These are phyloP conservation scores for Podaxis carcinomalis DNA, from an alignment of 768 basidiomycete genomes.

Conservation along the genomic window DNA sequence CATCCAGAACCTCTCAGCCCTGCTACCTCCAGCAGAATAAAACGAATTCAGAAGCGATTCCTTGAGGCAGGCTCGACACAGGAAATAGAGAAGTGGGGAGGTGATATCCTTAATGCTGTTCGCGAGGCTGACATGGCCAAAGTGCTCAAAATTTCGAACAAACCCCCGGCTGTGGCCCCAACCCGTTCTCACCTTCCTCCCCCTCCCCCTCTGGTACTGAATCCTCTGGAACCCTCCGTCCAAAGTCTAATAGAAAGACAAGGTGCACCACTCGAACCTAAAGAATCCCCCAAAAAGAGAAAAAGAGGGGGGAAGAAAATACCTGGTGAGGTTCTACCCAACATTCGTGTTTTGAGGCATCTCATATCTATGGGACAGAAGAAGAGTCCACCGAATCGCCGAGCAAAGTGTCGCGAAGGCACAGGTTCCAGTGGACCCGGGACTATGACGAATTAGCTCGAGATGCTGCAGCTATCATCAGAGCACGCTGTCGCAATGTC, in stretches of 20 bases:
- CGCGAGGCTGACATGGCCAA: conserved; percentile 51
- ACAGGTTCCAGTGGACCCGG: conserved; percentile 77
- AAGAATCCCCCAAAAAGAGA: conserved; percentile 9
- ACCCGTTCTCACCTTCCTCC: conserved; percentile 19
- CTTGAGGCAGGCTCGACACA: conserved; percentile 51
- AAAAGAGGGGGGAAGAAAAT: conserved; percentile 21
- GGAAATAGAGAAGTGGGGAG: conserved; percentile 57
- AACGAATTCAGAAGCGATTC: conserved; percentile 52
- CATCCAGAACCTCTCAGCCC: conserved; percentile 52
- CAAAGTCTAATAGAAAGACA: conserved; percentile 23
- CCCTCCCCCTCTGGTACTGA: conserved; percentile 7
- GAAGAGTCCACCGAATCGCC: conserved; percentile 27
- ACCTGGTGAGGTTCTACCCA: neutral
- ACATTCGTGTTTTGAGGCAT: neutral
- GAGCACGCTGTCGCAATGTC: conserved; percentile 63
- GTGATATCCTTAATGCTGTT: conserved; percentile 51
- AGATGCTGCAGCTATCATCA: conserved; percentile 80
- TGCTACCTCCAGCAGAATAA: conserved; percentile 42
- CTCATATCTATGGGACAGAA: conserved; percentile 6
- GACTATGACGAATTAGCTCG: conserved; percentile 88
- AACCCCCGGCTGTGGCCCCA: conserved; percentile 13
- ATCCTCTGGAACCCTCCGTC: conserved; percentile 17
- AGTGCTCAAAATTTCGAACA: conserved; percentile 29
- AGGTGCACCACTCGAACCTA: conserved; percentile 22
- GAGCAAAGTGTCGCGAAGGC: conserved; percentile 46